These are phyloP conservation scores for Wickerhamomyces silvicola DNA, from an alignment of 805 yeast species.

Conservation along the genomic window DNA sequence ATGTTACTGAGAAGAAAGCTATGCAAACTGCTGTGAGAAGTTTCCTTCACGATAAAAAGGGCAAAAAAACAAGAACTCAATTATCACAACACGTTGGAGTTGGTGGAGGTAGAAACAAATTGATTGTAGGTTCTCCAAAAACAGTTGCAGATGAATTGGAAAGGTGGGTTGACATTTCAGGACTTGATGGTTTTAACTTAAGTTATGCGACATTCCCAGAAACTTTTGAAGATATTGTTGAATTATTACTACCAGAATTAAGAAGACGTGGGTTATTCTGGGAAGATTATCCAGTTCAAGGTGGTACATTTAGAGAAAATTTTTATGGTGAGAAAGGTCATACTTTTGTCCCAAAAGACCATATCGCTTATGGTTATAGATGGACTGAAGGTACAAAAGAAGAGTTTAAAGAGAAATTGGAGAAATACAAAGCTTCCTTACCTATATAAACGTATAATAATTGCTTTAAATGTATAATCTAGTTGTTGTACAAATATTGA, in stretches of 20 bases:
- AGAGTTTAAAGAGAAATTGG: too few relatives aligned
- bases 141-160: constrained; percentile 35
- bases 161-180: constrained; percentile 33
- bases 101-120: constrained; percentile 30
- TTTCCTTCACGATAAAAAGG: constrained; percentile 24
- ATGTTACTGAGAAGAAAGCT: too few relatives aligned
- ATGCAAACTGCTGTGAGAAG: too few relatives aligned
- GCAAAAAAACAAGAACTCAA: constrained; percentile 14
- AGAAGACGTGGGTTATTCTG: constrained; percentile 29
- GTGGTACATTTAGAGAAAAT: constrained; percentile 30
- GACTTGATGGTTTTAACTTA: constrained; percentile 38
- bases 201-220: constrained; percentile 33
- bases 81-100: constrained; percentile 16
- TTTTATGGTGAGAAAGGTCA: constrained; percentile 23
- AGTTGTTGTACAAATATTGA: too few relatives aligned
- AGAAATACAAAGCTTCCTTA: too few relatives aligned
- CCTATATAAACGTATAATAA: too few relatives aligned
- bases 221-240: constrained; percentile 32
- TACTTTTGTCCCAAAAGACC: constrained; percentile 10
- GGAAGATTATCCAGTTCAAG: constrained; percentile 29
- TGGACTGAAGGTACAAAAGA: constrained; percentile 23
- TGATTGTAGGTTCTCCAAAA: constrained; percentile 25
- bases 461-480: too few relatives aligned
- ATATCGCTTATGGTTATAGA: constrained; percentile 16
- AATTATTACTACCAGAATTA: constrained; percentile 31